Evolutionary conservation across 352 stramenopile species (phyloP), one percentile per base, ranked within the genome.

Genomic region (Globisporangium takayamanum): DNA sequence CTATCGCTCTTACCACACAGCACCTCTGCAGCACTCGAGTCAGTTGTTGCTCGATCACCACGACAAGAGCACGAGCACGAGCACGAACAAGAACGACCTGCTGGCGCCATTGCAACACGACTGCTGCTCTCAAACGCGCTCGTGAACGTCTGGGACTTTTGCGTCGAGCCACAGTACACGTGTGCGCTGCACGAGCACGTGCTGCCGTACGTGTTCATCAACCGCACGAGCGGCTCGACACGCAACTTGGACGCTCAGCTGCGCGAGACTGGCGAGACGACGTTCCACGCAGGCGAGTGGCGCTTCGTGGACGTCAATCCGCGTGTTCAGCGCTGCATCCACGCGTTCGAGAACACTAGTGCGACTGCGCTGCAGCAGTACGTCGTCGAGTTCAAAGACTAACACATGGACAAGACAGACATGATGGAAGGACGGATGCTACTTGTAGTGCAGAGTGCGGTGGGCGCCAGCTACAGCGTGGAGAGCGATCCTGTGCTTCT

Each of bases 101-200:
- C 59, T 8, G 68, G 60, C 3, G 37, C 52, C 20, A 42, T 79
- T 50, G 71, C 68, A 15, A 69, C 71, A 36, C 60, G 55, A 2
- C 46, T 79, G 47, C 53, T 79, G 55, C 50, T 79, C 22, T 69
- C 63, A 25, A 79, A 77, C 12, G 28, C 57, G 37, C 44, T 66
- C 41, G 62, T 79, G 12, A 75, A 73, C 14, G 39, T 79, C 22
- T 79, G 71, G 71, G 69, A 79, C 44, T 79, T 79, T 42, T 49
- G 55, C 18, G 66, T 79, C 20, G 59, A 58, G n/a, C 37, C 66
- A 2, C 44, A 52, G 7, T 20, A 28, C n/a, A 73, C 55, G 18
- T 79, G 69, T 41, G 66, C 66, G 22, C 30, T 79, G 54, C 71
- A 79, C 30, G 66, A 79, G 25, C 69, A 79, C 50, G 26, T 73